These are phyloP conservation scores for Spergularia marina DNA, from an alignment of 148 eudicot species.

Conservation along the genomic window DNA sequence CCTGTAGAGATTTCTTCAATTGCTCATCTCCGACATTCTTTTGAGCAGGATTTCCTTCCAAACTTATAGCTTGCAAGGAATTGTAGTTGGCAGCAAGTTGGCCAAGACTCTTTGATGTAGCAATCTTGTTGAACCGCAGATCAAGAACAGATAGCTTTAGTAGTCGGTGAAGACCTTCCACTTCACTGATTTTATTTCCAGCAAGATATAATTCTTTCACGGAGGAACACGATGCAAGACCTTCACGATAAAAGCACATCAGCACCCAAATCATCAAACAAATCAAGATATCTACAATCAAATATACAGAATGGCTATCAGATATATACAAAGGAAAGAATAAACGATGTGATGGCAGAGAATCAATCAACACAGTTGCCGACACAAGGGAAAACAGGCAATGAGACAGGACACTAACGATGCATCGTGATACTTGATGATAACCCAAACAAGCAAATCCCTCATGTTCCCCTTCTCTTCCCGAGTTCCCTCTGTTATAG, in stretches of 20 bases:
- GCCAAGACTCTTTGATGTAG: conserved; percentile 79
- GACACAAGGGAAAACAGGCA: too few relatives aligned
- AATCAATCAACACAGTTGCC: too few relatives aligned
- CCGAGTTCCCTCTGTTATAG: neutral
- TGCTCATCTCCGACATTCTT: conserved; percentile 93
- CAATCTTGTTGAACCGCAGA: conserved; percentile 86
- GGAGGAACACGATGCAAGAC: conserved; percentile 87
- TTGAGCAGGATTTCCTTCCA: conserved; percentile 98
- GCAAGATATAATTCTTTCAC: conserved; percentile 84
- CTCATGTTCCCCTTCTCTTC: neutral
- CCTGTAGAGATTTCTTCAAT: conserved; percentile 61
- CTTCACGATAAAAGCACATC: conserved; percentile 28
- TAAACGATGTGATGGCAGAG: neutral
- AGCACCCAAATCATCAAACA: neutral
- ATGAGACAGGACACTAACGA: neutral
- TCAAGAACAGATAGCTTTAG: conserved; percentile 75
- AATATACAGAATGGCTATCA: neutral
- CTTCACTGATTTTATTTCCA: conserved; percentile 94
- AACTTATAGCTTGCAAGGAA: conserved; percentile 84
- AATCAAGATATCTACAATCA: neutral
- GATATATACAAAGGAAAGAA: neutral
- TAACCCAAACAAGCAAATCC: neutral
- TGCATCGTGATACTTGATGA: neutral
- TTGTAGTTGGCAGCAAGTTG: conserved; percentile 95
- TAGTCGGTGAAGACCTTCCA: conserved; percentile 98